These are phyloP conservation scores for Aquilaria sinensis DNA, from an alignment of 345 rosid genomes.

Conservation along the genomic window DNA sequence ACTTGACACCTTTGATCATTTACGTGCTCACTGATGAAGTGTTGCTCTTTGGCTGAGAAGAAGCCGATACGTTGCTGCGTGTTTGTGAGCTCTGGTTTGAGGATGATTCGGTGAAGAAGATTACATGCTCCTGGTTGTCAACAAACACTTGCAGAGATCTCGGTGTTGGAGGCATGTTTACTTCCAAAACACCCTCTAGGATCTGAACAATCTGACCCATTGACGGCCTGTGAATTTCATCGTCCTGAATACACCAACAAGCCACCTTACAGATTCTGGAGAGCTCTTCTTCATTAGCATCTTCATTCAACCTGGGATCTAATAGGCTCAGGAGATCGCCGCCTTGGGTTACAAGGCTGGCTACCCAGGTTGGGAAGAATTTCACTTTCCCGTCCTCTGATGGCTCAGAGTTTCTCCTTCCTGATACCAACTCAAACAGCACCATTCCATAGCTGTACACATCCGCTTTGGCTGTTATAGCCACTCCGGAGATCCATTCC, in stretches of 20 bases:
- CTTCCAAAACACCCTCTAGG: conserved; percentile 65
- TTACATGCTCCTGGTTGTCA: conserved; percentile 23
- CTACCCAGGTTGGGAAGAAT: conserved; percentile 64
- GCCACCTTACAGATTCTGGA: conserved; percentile 55
- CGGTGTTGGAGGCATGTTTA: conserved; percentile 52
- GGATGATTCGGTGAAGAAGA: conserved; percentile 47
- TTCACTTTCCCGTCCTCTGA: conserved; percentile 35
- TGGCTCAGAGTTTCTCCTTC: conserved; percentile 63
- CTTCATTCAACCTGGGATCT: conserved; percentile 40
- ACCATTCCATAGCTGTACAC: conserved; percentile 93
- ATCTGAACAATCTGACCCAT: conserved; percentile 89
- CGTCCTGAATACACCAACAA: conserved; percentile 87
- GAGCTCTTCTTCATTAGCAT: conserved; percentile 55
- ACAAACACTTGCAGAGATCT: conserved; percentile 47
- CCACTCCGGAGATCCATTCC: conserved; percentile 85
- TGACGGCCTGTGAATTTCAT: conserved; percentile 62
- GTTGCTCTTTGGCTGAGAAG: conserved; percentile 25
- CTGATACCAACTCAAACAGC: conserved; percentile 74
- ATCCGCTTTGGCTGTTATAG: conserved; percentile 76
- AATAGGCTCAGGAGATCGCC: conserved; percentile 44
- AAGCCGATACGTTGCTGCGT: conserved; percentile 21
- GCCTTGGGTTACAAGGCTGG: conserved; percentile 34
- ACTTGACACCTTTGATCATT: not conserved
- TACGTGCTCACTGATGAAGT: conserved; percentile 13
- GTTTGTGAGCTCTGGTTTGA: conserved; percentile 32